Conservation (phyloP, 208 protist genomes). For the Crithidia expoeki region DNA sequence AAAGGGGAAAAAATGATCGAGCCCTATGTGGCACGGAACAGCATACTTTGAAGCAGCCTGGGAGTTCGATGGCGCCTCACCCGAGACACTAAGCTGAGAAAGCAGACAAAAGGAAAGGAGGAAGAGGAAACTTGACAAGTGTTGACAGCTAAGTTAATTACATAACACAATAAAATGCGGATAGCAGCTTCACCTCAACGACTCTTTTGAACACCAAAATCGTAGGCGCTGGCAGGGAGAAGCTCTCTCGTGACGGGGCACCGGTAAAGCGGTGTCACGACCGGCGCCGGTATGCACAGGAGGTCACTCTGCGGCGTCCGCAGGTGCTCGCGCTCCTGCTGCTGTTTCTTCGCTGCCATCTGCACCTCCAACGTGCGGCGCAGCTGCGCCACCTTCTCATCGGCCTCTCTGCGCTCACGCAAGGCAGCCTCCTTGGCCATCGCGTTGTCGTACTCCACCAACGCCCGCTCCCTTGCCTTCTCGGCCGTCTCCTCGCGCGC, state of each 20-base stretch:
- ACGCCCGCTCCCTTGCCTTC: slow-evolving; percentile 18
- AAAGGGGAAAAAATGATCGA: no score
- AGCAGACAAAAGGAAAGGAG: no score
- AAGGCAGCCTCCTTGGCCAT: slow-evolving; percentile 17
- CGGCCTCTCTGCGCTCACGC: slow-evolving; percentile 22
- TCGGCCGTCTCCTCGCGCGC: slow-evolving; percentile 17
- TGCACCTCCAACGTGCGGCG: slow-evolving; percentile 26
- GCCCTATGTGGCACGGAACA: no score
- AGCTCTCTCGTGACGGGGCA: slow-evolving; percentile 67
- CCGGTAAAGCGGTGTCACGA: slow-evolving; percentile 46
- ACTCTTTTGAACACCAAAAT: slow-evolving; percentile 31
- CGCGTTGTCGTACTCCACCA: slow-evolving; percentile 25
- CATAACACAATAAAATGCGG: no score
- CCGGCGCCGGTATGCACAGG: slow-evolving; percentile 12
- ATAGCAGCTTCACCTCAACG: not conserved
- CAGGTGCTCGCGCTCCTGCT: not conserved
- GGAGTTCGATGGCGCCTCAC: no score
- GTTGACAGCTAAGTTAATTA: no score
- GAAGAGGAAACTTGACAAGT: no score
- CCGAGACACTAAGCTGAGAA: no score
- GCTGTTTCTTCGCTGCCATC: slow-evolving; percentile 24
- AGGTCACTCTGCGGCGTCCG: not conserved
- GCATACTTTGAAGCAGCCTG: no score
- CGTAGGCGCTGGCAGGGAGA: slow-evolving; percentile 62
- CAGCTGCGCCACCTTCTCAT: slow-evolving; percentile 17